Percentiles rank a stretch among this genome's conserved stretches.
Conservation (phyloP, 1,284 basidiomycete genomes). For the Boletus holoroseus region DNA sequence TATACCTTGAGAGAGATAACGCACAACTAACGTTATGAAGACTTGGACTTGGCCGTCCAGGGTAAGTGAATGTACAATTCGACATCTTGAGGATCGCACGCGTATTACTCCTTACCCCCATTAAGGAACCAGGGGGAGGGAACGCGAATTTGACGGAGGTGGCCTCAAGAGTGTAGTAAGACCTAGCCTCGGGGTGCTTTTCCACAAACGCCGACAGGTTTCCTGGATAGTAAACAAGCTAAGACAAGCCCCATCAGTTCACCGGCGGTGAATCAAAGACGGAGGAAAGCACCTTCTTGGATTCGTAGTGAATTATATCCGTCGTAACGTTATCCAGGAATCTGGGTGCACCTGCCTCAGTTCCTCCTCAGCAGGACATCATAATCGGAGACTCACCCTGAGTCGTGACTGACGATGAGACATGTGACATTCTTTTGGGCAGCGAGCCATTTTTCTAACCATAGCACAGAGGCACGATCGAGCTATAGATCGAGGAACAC, state of each 20-base stretch:
- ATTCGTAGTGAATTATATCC: slow-evolving; percentile 97
- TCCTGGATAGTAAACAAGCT: slow-evolving; percentile 93
- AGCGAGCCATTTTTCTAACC: slow-evolving; percentile 89
- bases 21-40: slow-evolving; percentile 88
- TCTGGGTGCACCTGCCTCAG: slow-evolving; percentile 35
- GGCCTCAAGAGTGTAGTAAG: slow-evolving; percentile 95
- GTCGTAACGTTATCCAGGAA: slow-evolving; percentile 97
- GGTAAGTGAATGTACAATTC: slow-evolving; percentile 93
- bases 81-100: slow-evolving; percentile 93
- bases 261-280: slow-evolving; percentile 18
- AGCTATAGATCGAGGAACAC: slow-evolving; percentile 44
- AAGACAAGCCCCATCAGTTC: slow-evolving; percentile 18
- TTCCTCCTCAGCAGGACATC: slow-evolving; percentile 13
- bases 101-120: slow-evolving; percentile 97
- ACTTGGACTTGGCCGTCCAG: slow-evolving; percentile 79
- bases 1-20: slow-evolving; percentile 81
- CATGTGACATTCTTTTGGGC: slow-evolving; percentile 83
- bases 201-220: slow-evolving; percentile 92
- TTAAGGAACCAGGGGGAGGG: slow-evolving; percentile 92
- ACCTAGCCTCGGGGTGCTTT: slow-evolving; percentile 90
- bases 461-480: slow-evolving; percentile 86
- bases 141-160: slow-evolving; percentile 96
- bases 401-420: slow-evolving; percentile 96
- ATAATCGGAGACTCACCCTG: slow-evolving; percentile 54
- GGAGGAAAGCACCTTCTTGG: slow-evolving; percentile 65